phyloP scores from a whole-genome alignment of 208 protist genomes.

The Crithidia sp. region DNA sequence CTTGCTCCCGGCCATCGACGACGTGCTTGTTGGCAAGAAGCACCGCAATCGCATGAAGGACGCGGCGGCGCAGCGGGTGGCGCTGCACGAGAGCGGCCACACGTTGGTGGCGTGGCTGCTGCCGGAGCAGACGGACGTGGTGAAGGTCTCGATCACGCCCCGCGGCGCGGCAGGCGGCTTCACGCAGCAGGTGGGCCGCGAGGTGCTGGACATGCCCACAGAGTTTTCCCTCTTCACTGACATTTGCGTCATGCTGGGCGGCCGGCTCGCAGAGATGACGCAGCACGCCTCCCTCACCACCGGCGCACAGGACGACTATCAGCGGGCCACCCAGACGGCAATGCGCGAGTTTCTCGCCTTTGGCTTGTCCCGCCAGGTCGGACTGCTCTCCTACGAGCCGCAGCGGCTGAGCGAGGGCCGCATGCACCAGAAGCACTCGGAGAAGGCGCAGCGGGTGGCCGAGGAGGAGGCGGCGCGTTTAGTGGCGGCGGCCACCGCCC shows the following conservation, averaged over 20 bases:
- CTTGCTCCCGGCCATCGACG: conserved; percentile 84
- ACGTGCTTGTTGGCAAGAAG: conserved; percentile 88
- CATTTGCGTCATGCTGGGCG: conserved; percentile 94
- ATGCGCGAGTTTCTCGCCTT: conserved; percentile 78
- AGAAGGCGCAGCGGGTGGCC: conserved; percentile 52
- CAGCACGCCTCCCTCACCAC: conserved; percentile 92
- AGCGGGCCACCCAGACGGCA: conserved; percentile 86
- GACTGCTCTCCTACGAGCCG: conserved; percentile 76
- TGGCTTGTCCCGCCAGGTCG: conserved; percentile 78
- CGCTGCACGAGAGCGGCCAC: conserved; percentile 97
- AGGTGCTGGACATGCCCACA: conserved; percentile 79
- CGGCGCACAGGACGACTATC: conserved; percentile 91
- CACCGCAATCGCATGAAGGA: conserved; percentile 78
- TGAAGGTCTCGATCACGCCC: conserved; percentile 97
- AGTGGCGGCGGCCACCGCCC: conserved; percentile 51
- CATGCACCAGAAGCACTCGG: conserved; percentile 74
- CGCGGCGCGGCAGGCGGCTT: conserved; percentile 82
- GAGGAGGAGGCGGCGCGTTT: conserved; percentile 76
- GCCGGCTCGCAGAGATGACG: conserved; percentile 95
- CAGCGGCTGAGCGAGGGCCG: conserved; percentile 81
- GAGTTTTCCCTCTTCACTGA: conserved; percentile 93
- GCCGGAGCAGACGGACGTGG: conserved; percentile 87
- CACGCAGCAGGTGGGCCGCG: conserved; percentile 83
- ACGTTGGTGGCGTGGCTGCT: conserved; percentile 94
- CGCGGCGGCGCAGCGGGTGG: conserved; percentile 55